A percentile compares a stretch with the other conserved stretches of the same genome.
Evolutionary conservation across 202 grass and related monocot species (phyloP).

Genomic region (Bolboschoenoplectus hybrid): DNA sequence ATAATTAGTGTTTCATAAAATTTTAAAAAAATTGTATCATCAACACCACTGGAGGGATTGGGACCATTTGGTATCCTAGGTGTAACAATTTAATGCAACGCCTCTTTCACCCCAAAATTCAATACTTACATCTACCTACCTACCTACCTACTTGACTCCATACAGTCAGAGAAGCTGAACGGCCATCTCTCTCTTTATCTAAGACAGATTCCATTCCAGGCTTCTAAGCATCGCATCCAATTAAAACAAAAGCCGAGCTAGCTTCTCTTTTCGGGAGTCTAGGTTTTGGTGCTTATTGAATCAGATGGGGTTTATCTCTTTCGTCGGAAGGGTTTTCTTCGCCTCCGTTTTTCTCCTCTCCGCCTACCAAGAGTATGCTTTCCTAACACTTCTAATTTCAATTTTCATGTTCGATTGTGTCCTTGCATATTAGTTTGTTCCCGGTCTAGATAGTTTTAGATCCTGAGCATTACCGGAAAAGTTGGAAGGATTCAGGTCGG

Average conservation of each 20-base stretch:
- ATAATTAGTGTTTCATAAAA: no score
- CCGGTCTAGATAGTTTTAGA: not conserved
- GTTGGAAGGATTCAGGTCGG: not conserved
- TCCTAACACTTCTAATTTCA: not conserved
- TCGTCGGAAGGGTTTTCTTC: slow-evolving; percentile 45
- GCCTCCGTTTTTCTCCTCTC: slow-evolving; percentile 46
- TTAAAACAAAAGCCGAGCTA: not conserved
- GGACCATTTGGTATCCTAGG: no score
- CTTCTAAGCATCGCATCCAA: slow-evolving; percentile 24
- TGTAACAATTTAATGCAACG: not conserved
- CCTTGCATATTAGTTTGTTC: not conserved
- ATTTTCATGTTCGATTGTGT: not conserved
- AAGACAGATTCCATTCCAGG: slow-evolving; percentile 26
- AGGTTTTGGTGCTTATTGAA: not conserved
- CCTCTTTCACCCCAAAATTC: not conserved
- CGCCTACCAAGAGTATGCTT: slow-evolving; percentile 41
- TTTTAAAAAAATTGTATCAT: not conserved
- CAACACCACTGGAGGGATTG: not conserved
- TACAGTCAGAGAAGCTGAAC: slow-evolving; percentile 24
- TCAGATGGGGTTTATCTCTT: slow-evolving; percentile 45
- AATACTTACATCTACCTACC: not conserved
- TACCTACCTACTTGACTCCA: slow-evolving; percentile 10
- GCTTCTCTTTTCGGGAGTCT: slow-evolving; percentile 15
- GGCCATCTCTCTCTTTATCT: slow-evolving; percentile 20
- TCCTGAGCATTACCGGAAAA: not conserved